Conservation (phyloP, 208 protist genomes). For the Leishmania gerbilli region DNA sequence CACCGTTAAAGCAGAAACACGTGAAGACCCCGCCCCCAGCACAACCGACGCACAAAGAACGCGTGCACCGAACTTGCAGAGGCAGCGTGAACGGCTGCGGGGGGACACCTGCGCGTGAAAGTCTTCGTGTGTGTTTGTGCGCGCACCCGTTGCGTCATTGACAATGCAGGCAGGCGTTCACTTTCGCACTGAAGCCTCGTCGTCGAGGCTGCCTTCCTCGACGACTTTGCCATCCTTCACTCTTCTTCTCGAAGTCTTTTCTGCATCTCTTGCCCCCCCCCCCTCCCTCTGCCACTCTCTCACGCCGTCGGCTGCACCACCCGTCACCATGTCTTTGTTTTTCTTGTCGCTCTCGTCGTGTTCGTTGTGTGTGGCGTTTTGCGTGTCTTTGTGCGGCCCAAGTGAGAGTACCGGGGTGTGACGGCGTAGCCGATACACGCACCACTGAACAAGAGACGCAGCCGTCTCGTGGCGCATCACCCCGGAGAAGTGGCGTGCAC, state of each 20-base stretch:
- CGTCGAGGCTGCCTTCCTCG: neutral
- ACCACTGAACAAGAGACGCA: neutral
- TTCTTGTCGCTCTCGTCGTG: too few relatives aligned
- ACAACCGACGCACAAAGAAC: neutral
- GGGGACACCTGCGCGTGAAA: neutral
- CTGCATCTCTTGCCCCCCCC: neutral
- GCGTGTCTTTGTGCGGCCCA: neutral
- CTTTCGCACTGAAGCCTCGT: neutral
- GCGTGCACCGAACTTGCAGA: neutral
- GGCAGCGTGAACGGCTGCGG: too few relatives aligned
- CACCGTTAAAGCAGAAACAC: slow-evolving; percentile 3
- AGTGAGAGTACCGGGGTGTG: neutral
- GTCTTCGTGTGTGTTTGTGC: neutral
- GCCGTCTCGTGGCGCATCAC: neutral
- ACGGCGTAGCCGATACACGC: neutral
- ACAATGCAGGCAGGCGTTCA: neutral
- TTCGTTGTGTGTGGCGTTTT: neutral
- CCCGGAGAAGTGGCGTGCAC: neutral
- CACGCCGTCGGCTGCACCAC: neutral
- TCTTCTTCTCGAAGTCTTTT: neutral
- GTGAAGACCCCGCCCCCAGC: neutral
- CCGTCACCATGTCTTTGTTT: neutral
- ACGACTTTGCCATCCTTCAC: neutral
- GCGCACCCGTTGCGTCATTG: neutral
- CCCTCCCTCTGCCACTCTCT: neutral